A percentile compares a stretch with the other conserved stretches of the same genome.
Evolutionary conservation across 306 rosid species (phyloP).

Genomic region (Carpinus fangiana): DNA sequence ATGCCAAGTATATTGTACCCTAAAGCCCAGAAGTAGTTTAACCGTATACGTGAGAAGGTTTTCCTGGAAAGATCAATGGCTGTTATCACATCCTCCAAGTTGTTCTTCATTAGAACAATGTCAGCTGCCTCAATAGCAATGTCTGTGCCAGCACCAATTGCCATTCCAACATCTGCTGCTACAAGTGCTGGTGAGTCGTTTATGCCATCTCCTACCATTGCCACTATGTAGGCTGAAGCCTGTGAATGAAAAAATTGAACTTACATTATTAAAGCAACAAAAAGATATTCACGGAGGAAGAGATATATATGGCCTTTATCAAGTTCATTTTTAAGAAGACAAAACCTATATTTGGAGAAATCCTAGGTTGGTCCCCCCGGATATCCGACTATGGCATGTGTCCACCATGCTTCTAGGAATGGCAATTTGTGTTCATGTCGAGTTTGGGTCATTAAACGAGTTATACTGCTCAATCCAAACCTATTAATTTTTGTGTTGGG

Average conservation of each 20-base stretch:
- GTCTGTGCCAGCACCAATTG: constrained; percentile 86
- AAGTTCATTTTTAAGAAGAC: not conserved
- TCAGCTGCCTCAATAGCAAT: constrained; percentile 94
- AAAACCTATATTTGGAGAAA: not conserved
- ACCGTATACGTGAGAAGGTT: constrained; percentile 61
- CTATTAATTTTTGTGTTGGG: no score
- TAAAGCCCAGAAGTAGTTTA: constrained; percentile 80
- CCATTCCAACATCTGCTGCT: constrained; percentile 84
- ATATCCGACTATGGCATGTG: not conserved
- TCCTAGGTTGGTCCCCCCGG: no score
- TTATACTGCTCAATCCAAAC: no score
- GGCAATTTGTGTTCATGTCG: no score
- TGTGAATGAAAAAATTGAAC: constrained; percentile 17
- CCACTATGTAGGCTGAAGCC: constrained; percentile 57
- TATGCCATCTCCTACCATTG: constrained; percentile 91
- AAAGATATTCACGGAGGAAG: not conserved
- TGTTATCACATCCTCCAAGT: constrained; percentile 73
- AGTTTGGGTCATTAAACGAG: no score
- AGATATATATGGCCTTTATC: not conserved
- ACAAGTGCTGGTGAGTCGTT: constrained; percentile 88
- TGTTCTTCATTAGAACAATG: constrained; percentile 79
- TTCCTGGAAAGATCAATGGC: constrained; percentile 76
- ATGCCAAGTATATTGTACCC: constrained; percentile 78
- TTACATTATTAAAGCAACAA: not conserved
- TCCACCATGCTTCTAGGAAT: not conserved